Percentiles rank a stretch among this genome's conserved stretches.
phyloP scores from a whole-genome alignment of 1,284 basidiomycete species.

The Ustilago curta region DNA sequence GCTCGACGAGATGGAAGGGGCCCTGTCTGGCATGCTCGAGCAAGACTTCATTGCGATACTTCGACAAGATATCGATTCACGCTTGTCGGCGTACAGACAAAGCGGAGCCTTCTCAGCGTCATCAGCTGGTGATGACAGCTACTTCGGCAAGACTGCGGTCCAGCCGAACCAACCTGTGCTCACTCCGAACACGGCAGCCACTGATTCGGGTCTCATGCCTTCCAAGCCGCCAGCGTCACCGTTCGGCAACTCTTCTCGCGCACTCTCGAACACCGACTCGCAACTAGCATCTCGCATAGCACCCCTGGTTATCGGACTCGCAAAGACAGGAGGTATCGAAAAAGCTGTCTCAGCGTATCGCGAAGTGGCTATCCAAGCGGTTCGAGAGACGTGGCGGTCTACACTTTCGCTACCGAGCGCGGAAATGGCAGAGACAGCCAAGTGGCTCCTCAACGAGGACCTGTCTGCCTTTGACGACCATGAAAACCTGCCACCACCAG shows the following conservation, averaged over 20 bases:
- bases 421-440: conserved; percentile 63
- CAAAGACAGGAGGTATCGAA: conserved; percentile 80
- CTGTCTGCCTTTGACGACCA: conserved; percentile 34
- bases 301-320: conserved; percentile 80
- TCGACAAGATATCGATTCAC: conserved; percentile 75
- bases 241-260: conserved; percentile 20
- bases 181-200: background rate
- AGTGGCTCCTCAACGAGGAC: conserved; percentile 39
- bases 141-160: conserved; percentile 6
- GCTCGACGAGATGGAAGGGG: conserved; percentile 54
- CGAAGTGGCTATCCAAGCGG: conserved; percentile 78
- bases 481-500: conserved; percentile 28
- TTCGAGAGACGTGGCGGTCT: conserved; percentile 72
- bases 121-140: conserved; percentile 8
- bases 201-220: conserved; percentile 14
- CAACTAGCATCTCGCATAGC: conserved; percentile 75
- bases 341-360: conserved; percentile 81
- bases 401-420: conserved; percentile 17
- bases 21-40: conserved; percentile 50
- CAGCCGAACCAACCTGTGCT: conserved; percentile 1
- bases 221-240: conserved; percentile 30
- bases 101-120: background rate
- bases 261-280: conserved; percentile 21
- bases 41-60: conserved; percentile 79
- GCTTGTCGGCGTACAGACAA: conserved; percentile 20